Conservation (phyloP, 345 rosid genomes). For the Populus tremula region DNA sequence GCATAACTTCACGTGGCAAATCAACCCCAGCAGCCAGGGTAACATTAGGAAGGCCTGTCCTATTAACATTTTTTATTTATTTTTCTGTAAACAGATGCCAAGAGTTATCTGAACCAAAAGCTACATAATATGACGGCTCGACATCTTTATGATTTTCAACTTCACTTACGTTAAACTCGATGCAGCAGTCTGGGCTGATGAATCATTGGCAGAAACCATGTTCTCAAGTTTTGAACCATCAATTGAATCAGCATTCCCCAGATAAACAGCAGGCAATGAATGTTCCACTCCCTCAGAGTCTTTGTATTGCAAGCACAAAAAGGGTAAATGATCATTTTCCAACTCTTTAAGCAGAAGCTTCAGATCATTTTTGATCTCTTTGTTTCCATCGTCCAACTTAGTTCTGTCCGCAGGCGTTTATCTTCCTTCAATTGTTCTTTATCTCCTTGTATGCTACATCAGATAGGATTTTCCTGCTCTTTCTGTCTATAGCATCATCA, state of each 20-base stretch:
- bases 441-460: constrained; percentile 69
- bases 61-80: constrained; percentile 73
- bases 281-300: constrained; percentile 74
- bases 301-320: constrained; percentile 75
- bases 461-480: constrained; percentile 66
- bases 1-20: constrained; percentile 73
- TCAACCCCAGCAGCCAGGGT: constrained; percentile 65
- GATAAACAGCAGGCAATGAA: constrained; percentile 68
- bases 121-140: constrained; percentile 62
- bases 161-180: constrained; percentile 25
- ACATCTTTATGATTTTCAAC: constrained; percentile 32
- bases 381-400: constrained; percentile 59
- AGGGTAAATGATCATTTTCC: constrained; percentile 70
- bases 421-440: constrained; percentile 71
- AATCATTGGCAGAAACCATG: constrained; percentile 38
- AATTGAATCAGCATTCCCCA: constrained; percentile 61
- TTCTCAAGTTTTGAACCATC: constrained; percentile 44
- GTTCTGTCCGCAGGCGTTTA: constrained; percentile 58
- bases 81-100: constrained; percentile 91
- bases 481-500: constrained; percentile 78
- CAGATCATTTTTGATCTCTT: constrained; percentile 61
- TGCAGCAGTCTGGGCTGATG: constrained; percentile 33
- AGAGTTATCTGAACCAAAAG: constrained; percentile 93
- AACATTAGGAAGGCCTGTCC: constrained; percentile 77
- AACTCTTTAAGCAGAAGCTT: constrained; percentile 60